Conservation (phyloP, 2,329 filamentous ascomycete genomes). For the Clonostachys solani region DNA sequence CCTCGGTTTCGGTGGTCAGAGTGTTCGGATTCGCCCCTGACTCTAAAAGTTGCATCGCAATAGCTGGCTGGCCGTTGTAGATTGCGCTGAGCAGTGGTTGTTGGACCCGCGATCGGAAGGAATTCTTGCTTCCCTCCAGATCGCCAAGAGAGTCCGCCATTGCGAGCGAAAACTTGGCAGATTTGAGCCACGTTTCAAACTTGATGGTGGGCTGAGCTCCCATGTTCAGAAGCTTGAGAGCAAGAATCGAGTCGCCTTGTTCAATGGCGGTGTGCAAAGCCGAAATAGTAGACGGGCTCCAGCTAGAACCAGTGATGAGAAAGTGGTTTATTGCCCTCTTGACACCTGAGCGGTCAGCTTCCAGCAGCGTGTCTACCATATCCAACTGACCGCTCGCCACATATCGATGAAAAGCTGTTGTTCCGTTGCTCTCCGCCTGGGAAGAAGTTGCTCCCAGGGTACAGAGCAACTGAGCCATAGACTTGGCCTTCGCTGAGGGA, state of each 20-base stretch:
- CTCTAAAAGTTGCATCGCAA: slow-evolving; percentile 56
- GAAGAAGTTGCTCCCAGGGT: slow-evolving; percentile 67
- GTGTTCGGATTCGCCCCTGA: slow-evolving; percentile 65
- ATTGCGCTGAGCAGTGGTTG: slow-evolving; percentile 67
- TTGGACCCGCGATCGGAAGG: slow-evolving; percentile 41
- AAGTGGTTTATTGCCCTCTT: slow-evolving; percentile 66
- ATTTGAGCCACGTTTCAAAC: slow-evolving; percentile 61
- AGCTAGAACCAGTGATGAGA: slow-evolving; percentile 29
- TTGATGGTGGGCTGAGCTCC: slow-evolving; percentile 58
- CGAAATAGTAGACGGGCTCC: slow-evolving; percentile 28
- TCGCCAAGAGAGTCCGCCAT: slow-evolving; percentile 22
- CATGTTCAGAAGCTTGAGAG: slow-evolving; percentile 55
- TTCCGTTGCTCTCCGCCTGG: slow-evolving; percentile 63
- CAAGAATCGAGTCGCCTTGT: slow-evolving; percentile 44
- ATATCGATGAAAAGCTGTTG: slow-evolving; percentile 64
- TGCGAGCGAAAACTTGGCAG: slow-evolving; percentile 39
- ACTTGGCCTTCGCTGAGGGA: slow-evolving; percentile 55
- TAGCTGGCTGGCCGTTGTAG: slow-evolving; percentile 28
- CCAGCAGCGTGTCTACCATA: slow-evolving; percentile 42
- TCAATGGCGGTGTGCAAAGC: slow-evolving; percentile 57
- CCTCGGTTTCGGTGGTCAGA: slow-evolving; percentile 35
- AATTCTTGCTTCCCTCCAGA: slow-evolving; percentile 41
- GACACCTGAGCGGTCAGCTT: slow-evolving; percentile 56
- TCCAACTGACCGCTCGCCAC: slow-evolving; percentile 44
- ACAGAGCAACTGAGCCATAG: slow-evolving; percentile 62